phyloP scores from a whole-genome alignment of 2,329 filamentous ascomycete genomes.

The Chaetomiaceae sp. region DNA sequence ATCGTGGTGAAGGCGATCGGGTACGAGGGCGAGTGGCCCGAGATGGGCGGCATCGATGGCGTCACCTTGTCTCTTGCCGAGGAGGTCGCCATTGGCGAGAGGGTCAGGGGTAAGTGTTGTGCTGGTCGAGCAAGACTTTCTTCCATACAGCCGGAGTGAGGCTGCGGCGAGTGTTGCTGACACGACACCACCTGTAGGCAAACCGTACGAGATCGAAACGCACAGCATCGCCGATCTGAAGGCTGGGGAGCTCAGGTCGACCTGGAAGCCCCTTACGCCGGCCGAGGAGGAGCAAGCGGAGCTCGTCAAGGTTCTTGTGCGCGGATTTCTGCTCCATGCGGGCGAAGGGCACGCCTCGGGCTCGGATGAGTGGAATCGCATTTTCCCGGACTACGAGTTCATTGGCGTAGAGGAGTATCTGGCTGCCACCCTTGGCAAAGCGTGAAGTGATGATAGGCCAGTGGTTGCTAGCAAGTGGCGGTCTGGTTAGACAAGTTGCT shows the following conservation, averaged over 20 bases:
- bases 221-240: slow-evolving; percentile 29
- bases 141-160: not conserved
- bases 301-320: slow-evolving; percentile 11
- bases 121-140: not conserved
- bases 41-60: slow-evolving; percentile 34
- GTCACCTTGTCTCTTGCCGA: slow-evolving; percentile 26
- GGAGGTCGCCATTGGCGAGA: slow-evolving; percentile 31
- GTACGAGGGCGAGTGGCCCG: slow-evolving; percentile 36
- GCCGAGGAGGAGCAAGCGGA: slow-evolving; percentile 16
- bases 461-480: too few relatives aligned
- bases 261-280: slow-evolving; percentile 25
- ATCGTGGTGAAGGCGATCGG: slow-evolving; percentile 34
- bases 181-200: slow-evolving; percentile 14
- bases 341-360: slow-evolving; percentile 23
- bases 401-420: slow-evolving; percentile 28
- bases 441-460: not conserved
- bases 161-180: not conserved
- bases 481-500: too few relatives aligned
- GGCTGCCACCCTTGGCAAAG: slow-evolving; percentile 20
- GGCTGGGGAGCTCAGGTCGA: slow-evolving; percentile 22
- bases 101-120: slow-evolving; percentile 26
- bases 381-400: slow-evolving; percentile 33
- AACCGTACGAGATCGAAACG: slow-evolving; percentile 26
- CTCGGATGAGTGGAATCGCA: slow-evolving; percentile 31
- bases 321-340: slow-evolving; percentile 22